These are phyloP conservation scores for Jackrogersella minutella DNA, from an alignment of 495 filamentous ascomycete species.

Conservation along the genomic window DNA sequence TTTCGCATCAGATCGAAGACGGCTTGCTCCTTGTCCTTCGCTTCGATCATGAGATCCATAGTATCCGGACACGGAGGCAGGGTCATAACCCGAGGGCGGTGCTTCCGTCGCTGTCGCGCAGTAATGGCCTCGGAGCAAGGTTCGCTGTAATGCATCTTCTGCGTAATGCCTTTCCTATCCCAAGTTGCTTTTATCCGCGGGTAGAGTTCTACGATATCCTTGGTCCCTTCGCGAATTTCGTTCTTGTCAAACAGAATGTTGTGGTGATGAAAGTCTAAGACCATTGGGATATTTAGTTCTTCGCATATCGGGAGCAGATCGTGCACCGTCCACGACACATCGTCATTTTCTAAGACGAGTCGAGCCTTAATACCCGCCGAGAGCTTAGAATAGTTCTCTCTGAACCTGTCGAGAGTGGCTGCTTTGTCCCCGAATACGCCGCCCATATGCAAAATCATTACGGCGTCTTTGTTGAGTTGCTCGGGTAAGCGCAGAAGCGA, in stretches of 20 bases:
- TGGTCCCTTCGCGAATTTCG: conserved; percentile 81
- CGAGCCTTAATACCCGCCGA: conserved; percentile 77
- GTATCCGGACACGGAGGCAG: conserved; percentile 81
- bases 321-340: conserved; percentile 88
- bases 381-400: conserved; percentile 74
- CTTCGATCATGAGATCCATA: conserved; percentile 98
- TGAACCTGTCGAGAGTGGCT: conserved; percentile 82
- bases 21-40: conserved; percentile 97
- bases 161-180: conserved; percentile 84
- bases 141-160: conserved; percentile 97
- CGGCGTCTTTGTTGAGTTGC: conserved; percentile 84
- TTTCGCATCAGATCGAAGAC: conserved; percentile 93
- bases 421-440: conserved; percentile 89
- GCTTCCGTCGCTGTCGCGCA: conserved; percentile 77
- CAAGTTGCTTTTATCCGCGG: conserved; percentile 82
- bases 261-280: conserved; percentile 94
- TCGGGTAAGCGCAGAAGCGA: conserved; percentile 77
- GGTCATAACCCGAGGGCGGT: conserved; percentile 76
- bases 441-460: conserved; percentile 96
- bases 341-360: conserved; percentile 93
- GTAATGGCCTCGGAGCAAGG: conserved; percentile 78
- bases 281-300: conserved; percentile 90
- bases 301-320: conserved; percentile 91
- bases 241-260: conserved; percentile 85
- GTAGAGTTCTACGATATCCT: conserved; percentile 72